phyloP scores from a whole-genome alignment of 371 early-diverging fungal species.

The Mortierella sp. region DNA sequence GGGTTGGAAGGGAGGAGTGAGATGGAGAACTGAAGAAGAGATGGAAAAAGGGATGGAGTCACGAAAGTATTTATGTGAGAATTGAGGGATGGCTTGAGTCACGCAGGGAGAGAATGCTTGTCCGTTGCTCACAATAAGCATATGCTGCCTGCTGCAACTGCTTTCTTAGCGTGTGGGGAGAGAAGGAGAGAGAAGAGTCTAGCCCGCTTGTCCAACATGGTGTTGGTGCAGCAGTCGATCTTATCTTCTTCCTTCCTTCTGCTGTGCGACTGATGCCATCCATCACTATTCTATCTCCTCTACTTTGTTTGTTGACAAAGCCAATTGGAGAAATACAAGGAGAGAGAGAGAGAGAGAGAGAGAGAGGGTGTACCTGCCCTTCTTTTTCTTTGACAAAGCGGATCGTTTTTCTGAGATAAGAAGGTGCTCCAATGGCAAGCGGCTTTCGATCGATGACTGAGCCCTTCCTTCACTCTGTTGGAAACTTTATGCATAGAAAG shows the following conservation, averaged over 20 bases:
- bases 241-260: not conserved
- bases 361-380: not conserved
- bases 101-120: not conserved
- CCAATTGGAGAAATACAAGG: not conserved
- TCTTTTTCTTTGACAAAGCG: not conserved
- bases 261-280: not conserved
- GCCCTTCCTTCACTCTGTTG: not conserved
- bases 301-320: not conserved
- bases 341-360: not conserved
- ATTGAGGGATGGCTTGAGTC: not conserved
- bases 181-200: not conserved
- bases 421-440: not conserved
- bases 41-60: not conserved
- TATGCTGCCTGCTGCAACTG: not conserved
- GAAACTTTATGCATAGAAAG: no score
- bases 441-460: not conserved
- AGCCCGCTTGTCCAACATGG: not conserved
- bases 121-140: not conserved
- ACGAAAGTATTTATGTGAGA: not conserved
- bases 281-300: not conserved
- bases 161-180: not conserved
- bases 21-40: not conserved
- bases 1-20: not conserved
- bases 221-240: not conserved
- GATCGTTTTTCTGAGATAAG: not conserved